A percentile compares a stretch with the other conserved stretches of the same genome.
Evolutionary conservation across 495 filamentous ascomycete genomes (phyloP).

Genomic region (Neurospora pannonica): DNA sequence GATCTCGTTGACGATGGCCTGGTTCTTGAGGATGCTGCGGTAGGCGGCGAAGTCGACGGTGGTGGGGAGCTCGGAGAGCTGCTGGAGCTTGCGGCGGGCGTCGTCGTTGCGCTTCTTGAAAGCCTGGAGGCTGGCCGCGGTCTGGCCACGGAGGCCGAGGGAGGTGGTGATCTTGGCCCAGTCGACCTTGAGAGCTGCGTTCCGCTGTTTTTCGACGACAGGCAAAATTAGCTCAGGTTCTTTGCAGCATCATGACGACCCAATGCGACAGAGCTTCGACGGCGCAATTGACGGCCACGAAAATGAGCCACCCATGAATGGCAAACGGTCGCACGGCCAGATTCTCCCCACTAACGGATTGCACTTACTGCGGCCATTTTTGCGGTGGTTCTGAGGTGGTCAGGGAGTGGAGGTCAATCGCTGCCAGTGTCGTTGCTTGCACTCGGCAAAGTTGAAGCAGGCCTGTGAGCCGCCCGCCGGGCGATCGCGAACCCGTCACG

Average conservation of each 20-base stretch:
- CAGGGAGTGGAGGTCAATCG: conserved; percentile 35
- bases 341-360: conserved; percentile 13
- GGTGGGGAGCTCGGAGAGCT: conserved; percentile 69
- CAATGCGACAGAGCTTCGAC: background rate
- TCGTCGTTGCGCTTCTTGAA: conserved; percentile 99
- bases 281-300: conserved; percentile 6
- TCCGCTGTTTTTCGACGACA: conserved; percentile 54
- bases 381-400: conserved; percentile 43
- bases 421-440: conserved; percentile 25
- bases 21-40: conserved; percentile 88
- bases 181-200: conserved; percentile 98
- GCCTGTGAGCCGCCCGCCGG: conserved; percentile 2
- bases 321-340: background rate
- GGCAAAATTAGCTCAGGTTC: conserved; percentile 42
- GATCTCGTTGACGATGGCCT: conserved; percentile 86
- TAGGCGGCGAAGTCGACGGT: conserved; percentile 88
- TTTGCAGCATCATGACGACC: background rate
- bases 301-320: background rate
- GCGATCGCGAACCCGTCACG: conserved; percentile 16
- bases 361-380: conserved; percentile 84
- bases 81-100: conserved; percentile 80
- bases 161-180: conserved; percentile 86
- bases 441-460: conserved; percentile 22
- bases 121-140: conserved; percentile 73
- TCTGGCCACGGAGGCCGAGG: conserved; percentile 92